Percentiles rank a stretch among this genome's conserved stretches.
Conservation (phyloP, 108 stramenopile species). For the Schizochytrium sp. region DNA sequence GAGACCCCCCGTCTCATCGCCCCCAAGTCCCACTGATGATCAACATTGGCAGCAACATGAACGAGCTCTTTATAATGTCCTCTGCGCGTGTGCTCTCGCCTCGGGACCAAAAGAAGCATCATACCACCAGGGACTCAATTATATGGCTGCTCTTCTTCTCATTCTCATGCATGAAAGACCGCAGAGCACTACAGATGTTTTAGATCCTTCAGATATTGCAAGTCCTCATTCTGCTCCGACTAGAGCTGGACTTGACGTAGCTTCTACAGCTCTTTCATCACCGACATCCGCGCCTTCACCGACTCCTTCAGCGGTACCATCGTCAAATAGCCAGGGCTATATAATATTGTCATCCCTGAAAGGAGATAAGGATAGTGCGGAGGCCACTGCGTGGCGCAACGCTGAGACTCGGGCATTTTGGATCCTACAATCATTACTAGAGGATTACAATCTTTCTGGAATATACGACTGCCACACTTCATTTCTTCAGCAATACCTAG, state of each 20-base stretch:
- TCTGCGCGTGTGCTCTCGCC: conserved; percentile 22
- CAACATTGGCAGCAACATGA: conserved; percentile 40
- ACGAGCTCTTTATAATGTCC: conserved; percentile 13
- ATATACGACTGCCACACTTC: conserved; percentile 47
- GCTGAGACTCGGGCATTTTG: conserved; percentile 17
- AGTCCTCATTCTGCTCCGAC: no score
- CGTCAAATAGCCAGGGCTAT: no score
- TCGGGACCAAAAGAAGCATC: background rate
- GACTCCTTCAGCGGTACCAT: no score
- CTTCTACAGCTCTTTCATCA: no score
- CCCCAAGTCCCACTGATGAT: background rate
- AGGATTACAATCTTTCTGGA: conserved; percentile 35
- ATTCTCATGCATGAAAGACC: conserved; percentile 10
- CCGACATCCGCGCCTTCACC: no score
- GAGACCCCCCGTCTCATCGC: no score
- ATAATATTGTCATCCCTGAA: background rate
- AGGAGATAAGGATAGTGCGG: background rate
- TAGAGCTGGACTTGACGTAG: no score
- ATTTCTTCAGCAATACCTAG: conserved; percentile 39
- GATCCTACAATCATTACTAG: conserved; percentile 29
- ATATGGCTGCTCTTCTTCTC: conserved; percentile 44
- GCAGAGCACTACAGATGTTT: background rate
- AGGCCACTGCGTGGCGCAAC: background rate
- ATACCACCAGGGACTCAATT: conserved; percentile 57
- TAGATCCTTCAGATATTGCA: no score